A percentile compares a stretch with the other conserved stretches of the same genome.
phyloP scores from a whole-genome alignment of 2,329 filamentous ascomycete species.

The Claviceps purpurea region DNA sequence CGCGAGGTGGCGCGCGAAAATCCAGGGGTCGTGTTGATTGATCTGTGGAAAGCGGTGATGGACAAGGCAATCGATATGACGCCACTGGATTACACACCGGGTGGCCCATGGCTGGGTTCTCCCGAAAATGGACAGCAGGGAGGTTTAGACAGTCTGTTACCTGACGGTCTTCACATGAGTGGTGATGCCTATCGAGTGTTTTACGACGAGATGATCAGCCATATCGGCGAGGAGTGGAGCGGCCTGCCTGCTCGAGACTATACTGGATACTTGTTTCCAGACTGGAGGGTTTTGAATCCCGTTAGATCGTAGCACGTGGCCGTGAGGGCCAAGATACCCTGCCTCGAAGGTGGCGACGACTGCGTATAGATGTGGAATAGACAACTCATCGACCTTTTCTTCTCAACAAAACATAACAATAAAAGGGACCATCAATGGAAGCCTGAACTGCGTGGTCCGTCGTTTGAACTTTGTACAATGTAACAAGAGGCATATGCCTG shows the following conservation, averaged over 20 bases:
- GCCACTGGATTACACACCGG: slow-evolving; percentile 41
- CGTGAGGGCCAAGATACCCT: background rate
- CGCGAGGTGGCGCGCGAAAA: slow-evolving; percentile 55
- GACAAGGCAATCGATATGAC: slow-evolving; percentile 46
- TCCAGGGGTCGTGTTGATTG: slow-evolving; percentile 55
- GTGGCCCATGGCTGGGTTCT: slow-evolving; percentile 35
- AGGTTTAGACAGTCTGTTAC: slow-evolving; percentile 36
- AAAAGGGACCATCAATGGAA: too few species aligned
- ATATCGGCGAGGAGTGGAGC: slow-evolving; percentile 32
- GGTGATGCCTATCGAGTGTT: slow-evolving; percentile 40
- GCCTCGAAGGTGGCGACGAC: background rate
- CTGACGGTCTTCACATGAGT: slow-evolving; percentile 45
- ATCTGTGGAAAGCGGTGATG: slow-evolving; percentile 73
- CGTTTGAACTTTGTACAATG: too few species aligned
- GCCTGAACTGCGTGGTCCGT: too few species aligned
- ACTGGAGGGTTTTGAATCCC: slow-evolving; percentile 26
- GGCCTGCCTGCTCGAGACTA: slow-evolving; percentile 22
- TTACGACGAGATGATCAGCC: slow-evolving; percentile 32
- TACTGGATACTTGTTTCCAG: slow-evolving; percentile 31
- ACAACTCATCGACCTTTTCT: too few species aligned
- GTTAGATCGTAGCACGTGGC: background rate
- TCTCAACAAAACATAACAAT: too few species aligned
- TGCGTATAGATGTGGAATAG: background rate
- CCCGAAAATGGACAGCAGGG: slow-evolving; percentile 35
- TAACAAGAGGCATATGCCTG: too few species aligned